Evolutionary conservation across 495 filamentous ascomycete species (phyloP), one percentile per base, ranked within the genome.

Genomic region (Neohortaea acidophila): DNA sequence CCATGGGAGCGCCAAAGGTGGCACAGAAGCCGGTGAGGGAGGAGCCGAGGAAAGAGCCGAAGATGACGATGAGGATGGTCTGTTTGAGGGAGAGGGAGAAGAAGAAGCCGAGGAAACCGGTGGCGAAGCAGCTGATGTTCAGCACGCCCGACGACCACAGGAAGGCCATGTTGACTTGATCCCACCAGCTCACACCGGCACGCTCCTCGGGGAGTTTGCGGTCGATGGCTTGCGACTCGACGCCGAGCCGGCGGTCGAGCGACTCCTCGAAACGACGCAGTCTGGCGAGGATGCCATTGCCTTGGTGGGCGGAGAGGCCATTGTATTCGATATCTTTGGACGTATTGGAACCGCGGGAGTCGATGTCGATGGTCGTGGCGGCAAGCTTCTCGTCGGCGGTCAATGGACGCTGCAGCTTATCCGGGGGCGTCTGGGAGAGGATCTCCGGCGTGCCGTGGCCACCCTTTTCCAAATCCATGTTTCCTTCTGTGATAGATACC

Each of bases 51-150:
- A 68, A 27, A 0, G 66, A 61, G 12, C 54, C 68, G 43, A 68
- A 61, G 10, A 69, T 45, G 45, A 68, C 65, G 37, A 69, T 58
- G 28, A 61, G 54, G 56, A 74, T 64, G 3, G 64, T 65, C 51
- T 68, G 66, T 35, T 53, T 56, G 19, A 72, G 53, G 21, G 59
- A 54, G 18, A 73, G 51, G 0, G 64, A 65, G 21, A 71, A 60
- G 42, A 68, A 58, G 42, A 17, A 36, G 8, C 48, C 48, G 11
- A 51, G 31, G 21, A 51, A 43, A 7, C 48, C 48, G 2, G 45
- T 43, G 3, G 48, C 44, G 27, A 51, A 39, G 29, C 40, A 43
- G 7, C 29, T 36, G 3, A 51, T 18, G 21, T 42, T 41, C 25
- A 51, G 41, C 7, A 41, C 48, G 2, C 40, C 36, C 17, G 33